Conservation (phyloP, 2,329 filamentous ascomycete species). For the Penicillium vulpinum region DNA sequence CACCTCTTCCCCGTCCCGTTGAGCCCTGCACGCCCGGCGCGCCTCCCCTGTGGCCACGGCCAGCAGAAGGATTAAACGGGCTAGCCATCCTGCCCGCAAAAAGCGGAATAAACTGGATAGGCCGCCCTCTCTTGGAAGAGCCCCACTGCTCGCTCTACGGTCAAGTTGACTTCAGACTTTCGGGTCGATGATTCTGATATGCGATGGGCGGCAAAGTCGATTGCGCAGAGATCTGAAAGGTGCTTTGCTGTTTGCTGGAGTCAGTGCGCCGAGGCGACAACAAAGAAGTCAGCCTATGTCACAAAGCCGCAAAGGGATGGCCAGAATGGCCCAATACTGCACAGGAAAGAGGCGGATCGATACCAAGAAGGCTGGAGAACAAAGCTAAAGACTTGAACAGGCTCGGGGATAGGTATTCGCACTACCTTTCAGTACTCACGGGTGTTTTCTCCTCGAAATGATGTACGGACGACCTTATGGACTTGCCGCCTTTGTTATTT, state of each 20-base stretch:
- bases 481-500: not conserved
- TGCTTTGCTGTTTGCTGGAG: constrained; percentile 11
- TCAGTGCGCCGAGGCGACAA: constrained; percentile 20
- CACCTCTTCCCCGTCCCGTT: constrained; percentile 30
- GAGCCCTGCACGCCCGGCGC: constrained; percentile 19
- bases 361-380: not conserved
- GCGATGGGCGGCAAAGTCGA: not conserved
- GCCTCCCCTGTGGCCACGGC: constrained; percentile 29
- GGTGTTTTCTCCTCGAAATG: not conserved
- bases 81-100: constrained; percentile 33
- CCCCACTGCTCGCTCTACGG: not conserved
- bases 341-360: not conserved
- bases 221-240: not conserved
- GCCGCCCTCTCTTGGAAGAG: constrained; percentile 13
- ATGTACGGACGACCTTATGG: not conserved
- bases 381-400: not conserved
- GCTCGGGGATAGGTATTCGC: not conserved
- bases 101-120: constrained; percentile 23
- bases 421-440: not conserved
- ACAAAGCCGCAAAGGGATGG: not conserved
- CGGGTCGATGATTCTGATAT: not conserved
- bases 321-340: not conserved
- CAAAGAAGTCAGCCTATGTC: constrained; percentile 17
- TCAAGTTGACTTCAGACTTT: not conserved
- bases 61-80: constrained; percentile 32